Base-by-base conservation (phyloP, 2,329 filamentous ascomycete species). In the Penicillium decumbens region DNA sequence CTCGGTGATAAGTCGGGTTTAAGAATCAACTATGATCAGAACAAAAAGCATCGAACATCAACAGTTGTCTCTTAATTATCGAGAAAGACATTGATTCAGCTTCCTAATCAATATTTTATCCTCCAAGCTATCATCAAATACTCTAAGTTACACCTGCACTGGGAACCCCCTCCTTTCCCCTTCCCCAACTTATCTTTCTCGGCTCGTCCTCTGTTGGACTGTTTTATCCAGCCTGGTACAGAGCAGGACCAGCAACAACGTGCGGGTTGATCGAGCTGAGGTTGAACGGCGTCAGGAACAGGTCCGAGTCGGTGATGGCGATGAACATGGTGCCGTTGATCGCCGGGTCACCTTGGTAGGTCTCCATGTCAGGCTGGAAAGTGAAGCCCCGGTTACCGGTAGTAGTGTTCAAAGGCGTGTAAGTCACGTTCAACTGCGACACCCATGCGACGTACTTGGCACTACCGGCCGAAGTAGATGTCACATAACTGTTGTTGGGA, bases 401-500 rank as follows among this genome's bases (percentile, higher is more conserved):
- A 46, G 42, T 61, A 46, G 82, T 74, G n/a, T 69, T 66, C n/a
- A 88, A 65, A 0, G 77, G 73, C 1, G 83, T 78, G 63, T 87
- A 88, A 0, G 89, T 93, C 10, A 87, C 75, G 54, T 88, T 89
- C 15, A 93, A 74, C 74, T 93, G 89, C 0, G 78, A 79, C 1
- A 88, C 85, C 87, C 88, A 95, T 0, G 82, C 80, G 0, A 88
- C 88, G 57, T 79, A 95, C 49, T 73, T 70, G 0, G 89, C 85
- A 3, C 67, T 59, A 1, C 76, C 77, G 0, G 84, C 86, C 15
- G 63, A 57, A 0, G 78, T 76, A 0, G 75, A 74, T 0, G 89
- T 92, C 42, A 89, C 72, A 65, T 95, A 95, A 63, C 82, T 87
- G 72, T 89, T 89, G 69, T 95, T 92, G 0, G 89, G 89, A 0